Evolutionary conservation across 805 yeast genomes (phyloP).

Genomic region (Ogataea naganishii): DNA sequence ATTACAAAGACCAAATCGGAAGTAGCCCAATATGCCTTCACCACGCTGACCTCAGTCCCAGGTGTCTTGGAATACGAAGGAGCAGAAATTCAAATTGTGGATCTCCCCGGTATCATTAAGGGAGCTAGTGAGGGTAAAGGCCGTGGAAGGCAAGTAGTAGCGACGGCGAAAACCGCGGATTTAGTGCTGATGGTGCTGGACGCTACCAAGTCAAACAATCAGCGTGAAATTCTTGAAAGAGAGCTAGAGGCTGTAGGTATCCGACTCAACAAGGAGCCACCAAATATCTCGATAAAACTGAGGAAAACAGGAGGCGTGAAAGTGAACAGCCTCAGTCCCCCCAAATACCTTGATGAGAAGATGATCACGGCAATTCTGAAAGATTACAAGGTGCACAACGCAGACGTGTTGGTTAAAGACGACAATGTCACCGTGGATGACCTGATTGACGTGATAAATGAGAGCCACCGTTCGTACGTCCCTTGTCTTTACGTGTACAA

Average conservation of each 20-base stretch:
- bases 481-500: conserved; percentile 91
- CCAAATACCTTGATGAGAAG: conserved; percentile 73
- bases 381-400: conserved; percentile 86
- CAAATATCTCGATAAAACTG: conserved; percentile 68
- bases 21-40: conserved; percentile 91
- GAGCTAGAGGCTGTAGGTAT: conserved; percentile 94
- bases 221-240: conserved; percentile 73
- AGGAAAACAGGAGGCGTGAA: conserved; percentile 92
- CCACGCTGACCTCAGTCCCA: conserved; percentile 93
- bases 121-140: conserved; percentile 98
- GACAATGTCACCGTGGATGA: conserved; percentile 88
- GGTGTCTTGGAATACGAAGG: conserved; percentile 94
- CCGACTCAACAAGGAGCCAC: conserved; percentile 71
- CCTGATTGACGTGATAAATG: conserved; percentile 85
- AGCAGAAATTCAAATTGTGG: conserved; percentile 95
- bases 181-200: conserved; percentile 88
- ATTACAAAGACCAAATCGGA: conserved; percentile 92
- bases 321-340: conserved; percentile 72
- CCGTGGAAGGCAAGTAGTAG: conserved; percentile 92
- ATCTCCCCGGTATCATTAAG: conserved; percentile 92
- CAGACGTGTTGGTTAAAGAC: conserved; percentile 86
- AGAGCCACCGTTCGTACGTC: conserved; percentile 77
- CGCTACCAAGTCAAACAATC: conserved; percentile 90
- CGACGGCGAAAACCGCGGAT: conserved; percentile 94
- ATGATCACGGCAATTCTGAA: conserved; percentile 67